Evolutionary conservation across 2,329 filamentous ascomycete species (phyloP), one percentile per base, ranked within the genome.

Genomic region (Corynespora cassiicola): DNA sequence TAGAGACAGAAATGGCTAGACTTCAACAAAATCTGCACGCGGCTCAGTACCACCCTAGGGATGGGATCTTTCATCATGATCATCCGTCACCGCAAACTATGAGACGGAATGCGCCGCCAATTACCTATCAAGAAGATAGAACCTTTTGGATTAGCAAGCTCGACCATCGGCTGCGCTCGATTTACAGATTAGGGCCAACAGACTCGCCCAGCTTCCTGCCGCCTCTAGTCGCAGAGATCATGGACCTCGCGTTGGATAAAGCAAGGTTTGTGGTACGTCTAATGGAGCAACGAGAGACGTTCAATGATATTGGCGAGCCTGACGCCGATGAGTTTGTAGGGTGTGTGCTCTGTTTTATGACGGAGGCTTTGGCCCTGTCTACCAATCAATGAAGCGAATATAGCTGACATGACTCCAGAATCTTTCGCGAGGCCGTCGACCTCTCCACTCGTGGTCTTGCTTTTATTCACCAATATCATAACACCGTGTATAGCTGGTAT

Each of bases 401-500:
- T 26, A 8, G 22, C 16, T 27, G n/a, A 15, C 16, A 15, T 29
- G 23, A 22, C n/a, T n/a, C 23, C 14, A 56, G 52, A 15, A 39
- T 50, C 8, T 54, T 52, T 18, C 41, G 39, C 9, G 53, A 54
- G n/a, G 53, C 53, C 9, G 38, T 49, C 9, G 29, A 30, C 28
- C 27, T 56, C 12, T 26, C 43, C 4, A 37, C 36, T 5, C 48
- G 44, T 4, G 46, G 34, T 18, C 41, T 51, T 7, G 28, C 30
- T 12, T 23, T 56, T 9, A 39, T 41, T 8, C 43, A 49, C n/a
- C 41, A 47, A 23, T 54, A 46, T 38, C 44, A 44, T 9, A 43
- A 19, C 21, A 42, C 44, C 11, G 42, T 46, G 1, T 52, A 46
- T 19, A 39, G 39, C 14, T 56, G 53, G 53, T 56, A 52, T 22